Base-by-base conservation (phyloP, 2,329 filamentous ascomycete species). In the Lojkania enalia region DNA sequence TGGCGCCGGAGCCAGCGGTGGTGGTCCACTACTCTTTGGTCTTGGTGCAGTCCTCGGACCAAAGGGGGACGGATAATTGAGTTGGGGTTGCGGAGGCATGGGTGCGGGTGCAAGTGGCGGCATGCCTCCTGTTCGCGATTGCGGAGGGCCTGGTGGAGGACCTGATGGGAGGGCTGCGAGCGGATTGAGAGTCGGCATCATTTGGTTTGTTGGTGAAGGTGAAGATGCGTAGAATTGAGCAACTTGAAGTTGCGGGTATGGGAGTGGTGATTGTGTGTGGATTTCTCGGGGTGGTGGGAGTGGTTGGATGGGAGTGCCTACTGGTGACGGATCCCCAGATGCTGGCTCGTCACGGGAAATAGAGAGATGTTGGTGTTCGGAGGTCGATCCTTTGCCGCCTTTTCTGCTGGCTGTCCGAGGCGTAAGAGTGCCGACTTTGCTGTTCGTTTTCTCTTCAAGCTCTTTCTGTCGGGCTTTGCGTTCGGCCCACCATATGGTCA, bases 401-500 rank as follows among this genome's bases (percentile, higher is more conserved):
- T n/a, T 20, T 20, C 16, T 5, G 33, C 16, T 20, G 9, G 33
- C 9, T 19, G 33, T 9, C 21, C 14, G 5, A 5, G 33, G 33
- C 9, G 33, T 20, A 9, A 11, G 33, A 9, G 33, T 36, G 16
- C 16, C 19, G 6, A 18, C 15, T 55, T 56, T 39, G 48, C 49
- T 13, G 44, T 55, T 2, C 5, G 49, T 31, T 31, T 63, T 65
- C 23, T 63, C 60, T 14, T 67, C 66, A 14, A 60, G 49, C 39
- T 69, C 66, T 16, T 63, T 59, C 42, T 66, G 60, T 6, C 64
- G 61, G 2, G 67, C 69, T 47, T 74, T 74, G 5, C 72, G 64
- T 46, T 71, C 68, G 2, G 71, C 71, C 72, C 72, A 74, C 72
- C 72, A 74, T n/a, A 69, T 66, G 1, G 71, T 73, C 72, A 74